phyloP scores from a whole-genome alignment of 148 eudicot species.

The Nyssa sinensis region DNA sequence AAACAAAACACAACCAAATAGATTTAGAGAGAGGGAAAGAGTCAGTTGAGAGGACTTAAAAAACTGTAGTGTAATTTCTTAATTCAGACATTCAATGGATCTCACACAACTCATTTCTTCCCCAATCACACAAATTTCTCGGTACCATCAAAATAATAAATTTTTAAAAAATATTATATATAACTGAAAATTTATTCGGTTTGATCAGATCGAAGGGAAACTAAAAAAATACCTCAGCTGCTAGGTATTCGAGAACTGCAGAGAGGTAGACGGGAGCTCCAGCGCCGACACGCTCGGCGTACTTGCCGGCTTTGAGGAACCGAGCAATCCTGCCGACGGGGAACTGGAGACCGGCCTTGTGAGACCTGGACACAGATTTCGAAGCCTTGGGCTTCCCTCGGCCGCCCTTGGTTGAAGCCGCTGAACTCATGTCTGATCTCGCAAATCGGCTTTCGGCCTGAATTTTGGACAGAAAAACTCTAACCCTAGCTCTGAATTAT shows the following conservation, averaged over 20 bases:
- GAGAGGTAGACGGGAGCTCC: conserved; percentile 35
- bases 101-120: too few species aligned
- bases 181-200: background rate
- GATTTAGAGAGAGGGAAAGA: too few species aligned
- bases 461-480: background rate
- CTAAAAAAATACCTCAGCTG: conserved; percentile 24
- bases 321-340: conserved; percentile 38
- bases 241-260: conserved; percentile 32
- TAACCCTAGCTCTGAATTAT: background rate
- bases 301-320: conserved; percentile 28
- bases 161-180: too few species aligned
- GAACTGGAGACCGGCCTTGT: conserved; percentile 38
- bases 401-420: conserved; percentile 21
- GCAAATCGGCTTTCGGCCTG: too few species aligned
- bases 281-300: conserved; percentile 31
- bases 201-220: background rate
- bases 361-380: conserved; percentile 34
- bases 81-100: too few species aligned
- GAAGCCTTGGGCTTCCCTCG: conserved; percentile 30
- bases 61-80: too few species aligned
- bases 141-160: too few species aligned
- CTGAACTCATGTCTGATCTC: conserved; percentile 4
- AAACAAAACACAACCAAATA: background rate
- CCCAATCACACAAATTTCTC: too few species aligned
- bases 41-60: too few species aligned